Base-by-base conservation (phyloP, 208 protist species). In the Herpetomonas tarakana region DNA sequence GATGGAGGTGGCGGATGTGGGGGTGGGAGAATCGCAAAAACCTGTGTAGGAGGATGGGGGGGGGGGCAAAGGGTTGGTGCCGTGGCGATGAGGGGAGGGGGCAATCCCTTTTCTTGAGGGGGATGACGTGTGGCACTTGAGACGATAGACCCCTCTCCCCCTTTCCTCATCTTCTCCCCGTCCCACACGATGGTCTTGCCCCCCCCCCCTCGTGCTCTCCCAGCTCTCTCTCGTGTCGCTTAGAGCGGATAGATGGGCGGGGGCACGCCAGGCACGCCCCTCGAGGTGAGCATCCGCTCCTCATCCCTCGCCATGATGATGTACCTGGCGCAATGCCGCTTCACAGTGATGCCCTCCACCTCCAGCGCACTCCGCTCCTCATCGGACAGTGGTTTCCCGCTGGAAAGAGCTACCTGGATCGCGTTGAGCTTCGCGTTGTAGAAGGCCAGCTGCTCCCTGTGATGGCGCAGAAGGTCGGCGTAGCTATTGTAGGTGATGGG, bases 401-500 rank as follows among this genome's bases (percentile, higher is more conserved):
- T 31, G 49, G 22, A 6, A 6, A 1, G 1, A 26, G 11, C 50
- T 50, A 27, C 55, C 35, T 65, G 14, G 2, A 67, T 28, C 28
- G 55, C 38, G n/a, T 55, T 22, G 25, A 58, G 2, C 19, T 45
- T 29, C 3, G 52, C 57, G 27, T 53, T 22, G n/a, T 41, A 56
- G 14, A 25, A 22, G 2, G 41, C 65, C n/a, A 70, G 29, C 29
- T 58, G 53, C 1, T 27, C 18, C 18, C 58, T 51, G 44, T 74
- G 73, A 27, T 54, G 62, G 22, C 68, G 67, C 18, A 74, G 51
- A 11, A 68, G 49, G 38, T 68, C 67, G 2, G 29, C 18, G 31
- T 66, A 76, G 29, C 70, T 74, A 64, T 81, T 81, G 74, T 70
- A 69, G 24, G 41, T 44, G 38, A 75, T 28, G 12, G 50, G 38